Base-by-base conservation (phyloP, 202 grass and related monocot genomes). In the Carex arenaria region DNA sequence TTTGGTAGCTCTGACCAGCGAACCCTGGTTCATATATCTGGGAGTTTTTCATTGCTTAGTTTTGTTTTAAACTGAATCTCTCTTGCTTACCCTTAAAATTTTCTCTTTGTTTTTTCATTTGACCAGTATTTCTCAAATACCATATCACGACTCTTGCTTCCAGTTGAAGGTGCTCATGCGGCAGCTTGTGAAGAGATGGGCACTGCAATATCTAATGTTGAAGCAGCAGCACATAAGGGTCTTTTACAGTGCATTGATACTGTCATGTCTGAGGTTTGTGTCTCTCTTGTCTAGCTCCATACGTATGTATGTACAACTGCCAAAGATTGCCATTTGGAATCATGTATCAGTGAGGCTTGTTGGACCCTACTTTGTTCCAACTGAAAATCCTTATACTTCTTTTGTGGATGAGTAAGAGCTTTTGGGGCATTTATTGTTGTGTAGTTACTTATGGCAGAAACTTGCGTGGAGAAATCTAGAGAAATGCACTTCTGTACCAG, bases 121-220 rank as follows among this genome's bases (percentile, higher is more conserved):
- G 61, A 82, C 22, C 40, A 82, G 96, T 98, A 89, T 74, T 98
- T 98, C 80, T 92, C 96, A 72, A 98, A 98, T 89, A 92, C 93
- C 36, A 98, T 98, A 79, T 98, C 96, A 82, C 89, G 91, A 62
- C 93, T 95, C 12, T 69, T 98, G 66, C 86, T 94, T 73, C 96
- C 93, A 83, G 96, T 93, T 3, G 94, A 95, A 89, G 94, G 91
- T 86, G 93, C 86, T 83, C 93, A 95, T 88, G 82, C 89, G 32
- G 87, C 89, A 67, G 92, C 93, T 82, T 93, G 91, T 85, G 96
- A 98, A 92, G 96, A 98, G 83, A 95, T 98, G 96, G 89, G 89
- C 56, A 89, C 96, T 11, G 93, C 96, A 76, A 93, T 95, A 23
- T 98, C 96, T 28, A 90, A 86, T 81, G 91, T 95, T 15, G 96